phyloP scores from a whole-genome alignment of 176 grass and related monocot genomes.

The Miscanthus lutarioriparius region DNA sequence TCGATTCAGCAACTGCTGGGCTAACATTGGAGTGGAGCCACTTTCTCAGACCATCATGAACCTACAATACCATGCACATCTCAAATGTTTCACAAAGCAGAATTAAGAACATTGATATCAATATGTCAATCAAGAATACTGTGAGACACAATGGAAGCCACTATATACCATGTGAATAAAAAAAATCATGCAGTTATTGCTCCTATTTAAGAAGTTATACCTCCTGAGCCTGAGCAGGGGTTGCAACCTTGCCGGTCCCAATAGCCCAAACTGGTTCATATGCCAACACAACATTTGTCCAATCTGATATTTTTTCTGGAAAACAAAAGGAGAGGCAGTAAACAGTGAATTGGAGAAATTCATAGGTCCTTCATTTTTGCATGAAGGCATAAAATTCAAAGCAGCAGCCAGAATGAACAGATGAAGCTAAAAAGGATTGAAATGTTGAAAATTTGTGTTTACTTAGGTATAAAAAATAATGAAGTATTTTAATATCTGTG shows the following conservation, averaged over 20 bases:
- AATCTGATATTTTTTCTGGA: constrained; percentile 66
- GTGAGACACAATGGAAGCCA: background rate
- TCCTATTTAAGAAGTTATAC: constrained; percentile 36
- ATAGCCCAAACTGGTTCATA: constrained; percentile 98
- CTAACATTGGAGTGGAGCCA: constrained; percentile 67
- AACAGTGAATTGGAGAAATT: background rate
- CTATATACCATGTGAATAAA: background rate
- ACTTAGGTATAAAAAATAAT: background rate
- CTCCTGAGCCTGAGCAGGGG: constrained; percentile 82
- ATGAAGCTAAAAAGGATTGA: background rate
- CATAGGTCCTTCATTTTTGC: background rate
- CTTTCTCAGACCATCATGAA: constrained; percentile 74
- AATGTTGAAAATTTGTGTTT: background rate
- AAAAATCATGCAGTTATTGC: background rate
- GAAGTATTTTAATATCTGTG: background rate
- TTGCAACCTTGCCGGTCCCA: constrained; percentile 88
- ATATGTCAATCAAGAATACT: background rate
- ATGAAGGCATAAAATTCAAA: background rate
- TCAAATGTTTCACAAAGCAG: background rate
- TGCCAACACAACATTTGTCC: constrained; percentile 81
- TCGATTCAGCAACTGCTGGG: constrained; percentile 66
- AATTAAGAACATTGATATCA: background rate
- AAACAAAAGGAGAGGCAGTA: background rate
- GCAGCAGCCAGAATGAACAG: background rate
- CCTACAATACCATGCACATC: constrained; percentile 41